phyloP scores from a whole-genome alignment of 1,284 basidiomycete genomes.

The Ganoderma lingzhi region DNA sequence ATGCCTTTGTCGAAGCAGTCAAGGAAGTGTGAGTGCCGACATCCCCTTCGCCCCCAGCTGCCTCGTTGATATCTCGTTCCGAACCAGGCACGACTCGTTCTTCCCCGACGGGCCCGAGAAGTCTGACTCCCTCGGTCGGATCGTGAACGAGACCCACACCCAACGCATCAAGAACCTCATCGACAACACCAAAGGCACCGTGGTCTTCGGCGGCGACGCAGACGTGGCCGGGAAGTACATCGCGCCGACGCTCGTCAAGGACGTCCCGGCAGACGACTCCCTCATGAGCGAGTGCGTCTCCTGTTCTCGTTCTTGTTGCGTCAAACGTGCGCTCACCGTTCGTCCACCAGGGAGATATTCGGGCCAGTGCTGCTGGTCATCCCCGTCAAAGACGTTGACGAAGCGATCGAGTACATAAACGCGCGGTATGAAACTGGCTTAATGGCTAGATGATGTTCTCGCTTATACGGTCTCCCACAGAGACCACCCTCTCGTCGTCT shows the following conservation, averaged over 20 bases:
- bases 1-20: constrained; percentile 67
- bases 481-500: constrained; percentile 78
- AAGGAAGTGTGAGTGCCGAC: constrained; percentile 56
- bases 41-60: not conserved
- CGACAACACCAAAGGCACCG: constrained; percentile 70
- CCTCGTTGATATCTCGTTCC: not conserved
- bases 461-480: not conserved
- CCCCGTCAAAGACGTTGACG: constrained; percentile 74
- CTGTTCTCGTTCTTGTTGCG: too few relatives aligned
- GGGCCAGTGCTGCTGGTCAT: constrained; percentile 70
- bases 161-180: constrained; percentile 68
- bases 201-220: constrained; percentile 74
- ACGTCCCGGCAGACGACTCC: constrained; percentile 68
- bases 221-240: constrained; percentile 66
- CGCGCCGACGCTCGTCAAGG: constrained; percentile 69
- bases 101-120: constrained; percentile 55
- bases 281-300: constrained; percentile 73
- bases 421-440: constrained; percentile 37
- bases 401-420: constrained; percentile 76
- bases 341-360: constrained; percentile 40
- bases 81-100: constrained; percentile 42
- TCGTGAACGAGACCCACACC: constrained; percentile 62
- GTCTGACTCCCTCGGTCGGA: constrained; percentile 51
- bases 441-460: not conserved
- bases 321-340: too few relatives aligned